Percentiles rank a stretch among this genome's conserved stretches.
Evolutionary conservation across 352 stramenopile genomes (phyloP).

Genomic region (Blastocystis sp.): DNA sequence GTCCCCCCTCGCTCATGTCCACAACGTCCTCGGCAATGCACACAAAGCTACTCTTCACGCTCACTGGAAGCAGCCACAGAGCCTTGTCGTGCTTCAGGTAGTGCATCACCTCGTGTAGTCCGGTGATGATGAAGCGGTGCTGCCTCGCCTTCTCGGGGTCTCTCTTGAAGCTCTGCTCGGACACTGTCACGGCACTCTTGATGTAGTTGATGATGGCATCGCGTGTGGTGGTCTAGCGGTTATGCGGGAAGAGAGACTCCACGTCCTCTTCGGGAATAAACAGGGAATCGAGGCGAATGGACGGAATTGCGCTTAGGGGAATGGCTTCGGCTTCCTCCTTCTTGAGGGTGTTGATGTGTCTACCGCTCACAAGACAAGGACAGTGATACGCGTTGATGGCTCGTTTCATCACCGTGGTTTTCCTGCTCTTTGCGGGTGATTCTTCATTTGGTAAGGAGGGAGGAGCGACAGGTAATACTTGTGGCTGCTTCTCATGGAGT

Average conservation of each 20-base stretch:
- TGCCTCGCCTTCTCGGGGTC: not conserved
- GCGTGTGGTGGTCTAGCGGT: not conserved
- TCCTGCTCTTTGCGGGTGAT: too few species aligned
- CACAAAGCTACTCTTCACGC: not conserved
- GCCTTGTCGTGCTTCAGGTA: constrained; percentile 18
- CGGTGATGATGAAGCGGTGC: constrained; percentile 10
- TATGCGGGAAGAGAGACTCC: not conserved
- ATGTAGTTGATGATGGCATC: not conserved
- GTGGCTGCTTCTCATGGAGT: too few species aligned
- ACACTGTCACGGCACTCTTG: not conserved
- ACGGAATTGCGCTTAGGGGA: too few species aligned
- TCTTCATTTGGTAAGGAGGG: too few species aligned
- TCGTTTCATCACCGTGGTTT: too few species aligned
- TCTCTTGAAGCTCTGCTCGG: not conserved
- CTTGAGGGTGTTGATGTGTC: too few species aligned
- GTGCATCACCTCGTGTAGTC: not conserved
- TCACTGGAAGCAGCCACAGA: not conserved
- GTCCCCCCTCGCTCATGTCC: not conserved
- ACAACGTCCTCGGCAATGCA: constrained; percentile 27
- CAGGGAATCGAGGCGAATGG: too few species aligned
- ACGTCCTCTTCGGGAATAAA: constrained; percentile 25
- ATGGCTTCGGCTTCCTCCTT: too few species aligned
- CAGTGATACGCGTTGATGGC: too few species aligned
- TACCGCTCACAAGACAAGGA: too few species aligned
- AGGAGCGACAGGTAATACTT: too few species aligned